These are phyloP conservation scores for Eimeria zaria DNA, from an alignment of 169 alveolate species.

Conservation along the genomic window DNA sequence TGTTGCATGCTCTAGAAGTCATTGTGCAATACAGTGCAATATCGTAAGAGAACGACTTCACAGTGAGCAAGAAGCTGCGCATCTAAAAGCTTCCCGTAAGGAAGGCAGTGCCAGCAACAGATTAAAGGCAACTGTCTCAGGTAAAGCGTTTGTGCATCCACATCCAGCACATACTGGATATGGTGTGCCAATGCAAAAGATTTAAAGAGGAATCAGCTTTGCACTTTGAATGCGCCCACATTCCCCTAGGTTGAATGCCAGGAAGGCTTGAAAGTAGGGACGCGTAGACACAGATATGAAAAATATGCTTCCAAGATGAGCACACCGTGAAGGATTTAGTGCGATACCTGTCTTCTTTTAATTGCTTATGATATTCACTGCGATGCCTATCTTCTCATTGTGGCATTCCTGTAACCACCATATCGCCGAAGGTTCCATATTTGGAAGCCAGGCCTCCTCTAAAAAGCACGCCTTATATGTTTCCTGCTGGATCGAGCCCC, in stretches of 20 bases:
- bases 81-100: background rate
- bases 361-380: background rate
- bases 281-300: background rate
- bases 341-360: background rate
- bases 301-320: background rate
- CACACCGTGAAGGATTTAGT: background rate
- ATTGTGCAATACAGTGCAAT: background rate
- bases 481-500: background rate
- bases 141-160: background rate
- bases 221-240: background rate
- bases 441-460: background rate
- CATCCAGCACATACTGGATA: background rate
- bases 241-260: background rate
- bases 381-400: background rate
- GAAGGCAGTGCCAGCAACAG: background rate
- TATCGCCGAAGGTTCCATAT: background rate
- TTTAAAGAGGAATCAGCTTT: background rate
- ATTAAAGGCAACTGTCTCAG: background rate
- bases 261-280: background rate
- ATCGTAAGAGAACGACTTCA: background rate
- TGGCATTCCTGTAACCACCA: background rate
- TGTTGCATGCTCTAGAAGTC: background rate
- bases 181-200: background rate
- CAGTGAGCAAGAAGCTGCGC: background rate
- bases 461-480: background rate